Base-by-base conservation (phyloP, 805 yeast species). In the Komagataella populi region DNA sequence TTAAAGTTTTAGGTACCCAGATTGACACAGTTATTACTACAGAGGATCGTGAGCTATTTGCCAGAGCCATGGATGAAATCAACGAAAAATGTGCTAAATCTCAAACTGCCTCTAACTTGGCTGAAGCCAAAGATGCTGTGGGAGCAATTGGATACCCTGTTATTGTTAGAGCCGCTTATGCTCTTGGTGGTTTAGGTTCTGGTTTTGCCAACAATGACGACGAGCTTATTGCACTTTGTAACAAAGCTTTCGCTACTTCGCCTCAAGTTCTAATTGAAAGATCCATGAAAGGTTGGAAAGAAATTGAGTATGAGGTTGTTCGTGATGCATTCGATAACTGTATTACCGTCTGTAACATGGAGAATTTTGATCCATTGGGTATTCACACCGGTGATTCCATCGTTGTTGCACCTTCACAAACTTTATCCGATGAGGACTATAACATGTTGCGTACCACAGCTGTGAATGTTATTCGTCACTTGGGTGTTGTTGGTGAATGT, bases 231-330 rank as follows among this genome's bases (percentile, higher is more conserved):
- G 90, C 80, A 47, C 76, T 91, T 58, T 89, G 96, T 74, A 80
- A 81, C 63, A 83, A 85, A 65, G 96, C 98, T 0, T 89, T 91
- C 67, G 96, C 98, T 50, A 80, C 95, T 24, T 84, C 96, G 52
- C 97, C 99, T 10, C 99, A 91, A 73, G 95, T 91, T 52, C 76
- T 91, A 57, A 93, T 91, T 56, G 99, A 91, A 74, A 81, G 83
- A 66, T 88, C 96, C 48, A 87, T 91, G 96, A 93, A 93, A 73
- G 99, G 99, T 57, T 91, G 99, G 99, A 91, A 91, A 69, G 99
- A 91, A 73, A 86, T 91, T 61, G 99, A 91, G 72, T 91, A 91
- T 69, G 99, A 91, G 71, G 99, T 91, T 68, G 99, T 91, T 51
- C 88, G 99, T 70, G 99, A 91, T 71, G 90, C 95, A 50, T 84